phyloP scores from a whole-genome alignment of 495 filamentous ascomycete species.

The Aspergillus saccharolyticus region DNA sequence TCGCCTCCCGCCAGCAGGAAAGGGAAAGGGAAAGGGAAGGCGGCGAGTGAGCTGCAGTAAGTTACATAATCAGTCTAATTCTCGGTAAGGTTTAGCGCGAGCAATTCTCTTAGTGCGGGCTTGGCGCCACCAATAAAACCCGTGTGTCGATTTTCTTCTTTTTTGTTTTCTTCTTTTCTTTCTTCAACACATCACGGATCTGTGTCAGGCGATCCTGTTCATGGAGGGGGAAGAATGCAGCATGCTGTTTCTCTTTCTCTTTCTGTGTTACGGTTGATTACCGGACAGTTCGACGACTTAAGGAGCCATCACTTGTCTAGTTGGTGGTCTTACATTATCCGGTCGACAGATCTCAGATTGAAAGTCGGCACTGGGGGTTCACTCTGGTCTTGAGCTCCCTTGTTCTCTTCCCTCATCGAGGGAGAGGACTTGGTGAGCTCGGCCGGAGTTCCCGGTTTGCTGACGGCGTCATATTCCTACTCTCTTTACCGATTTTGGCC shows the following conservation, averaged over 20 bases:
- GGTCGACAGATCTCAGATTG: constrained; percentile 88
- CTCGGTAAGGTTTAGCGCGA: constrained; percentile 30
- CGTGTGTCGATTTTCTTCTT: constrained; percentile 17
- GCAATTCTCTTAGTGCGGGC: constrained; percentile 17
- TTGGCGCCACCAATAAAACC: constrained; percentile 29
- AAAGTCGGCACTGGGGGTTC: constrained; percentile 44
- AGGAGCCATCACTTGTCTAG: constrained; percentile 63
- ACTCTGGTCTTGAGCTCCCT: constrained; percentile 64
- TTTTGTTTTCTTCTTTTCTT: constrained; percentile 25
- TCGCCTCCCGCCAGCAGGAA: neutral
- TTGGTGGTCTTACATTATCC: constrained; percentile 72
- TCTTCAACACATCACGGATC: constrained; percentile 57
- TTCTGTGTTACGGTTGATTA: constrained; percentile 63
- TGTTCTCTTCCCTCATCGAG: too few relatives aligned
- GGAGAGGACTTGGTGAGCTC: constrained; percentile 60
- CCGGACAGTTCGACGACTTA: constrained; percentile 78
- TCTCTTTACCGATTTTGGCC: constrained; percentile 70
- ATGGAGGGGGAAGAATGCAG: constrained; percentile 19
- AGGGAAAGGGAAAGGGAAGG: neutral
- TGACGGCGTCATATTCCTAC: constrained; percentile 82
- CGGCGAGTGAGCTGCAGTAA: neutral
- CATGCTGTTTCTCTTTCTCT: constrained; percentile 28
- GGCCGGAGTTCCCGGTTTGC: constrained; percentile 50
- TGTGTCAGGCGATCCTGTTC: constrained; percentile 77
- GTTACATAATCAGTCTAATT: constrained; percentile 16